These are phyloP conservation scores for Oidiodendron maius DNA, from an alignment of 495 filamentous ascomycete genomes.

Conservation along the genomic window DNA sequence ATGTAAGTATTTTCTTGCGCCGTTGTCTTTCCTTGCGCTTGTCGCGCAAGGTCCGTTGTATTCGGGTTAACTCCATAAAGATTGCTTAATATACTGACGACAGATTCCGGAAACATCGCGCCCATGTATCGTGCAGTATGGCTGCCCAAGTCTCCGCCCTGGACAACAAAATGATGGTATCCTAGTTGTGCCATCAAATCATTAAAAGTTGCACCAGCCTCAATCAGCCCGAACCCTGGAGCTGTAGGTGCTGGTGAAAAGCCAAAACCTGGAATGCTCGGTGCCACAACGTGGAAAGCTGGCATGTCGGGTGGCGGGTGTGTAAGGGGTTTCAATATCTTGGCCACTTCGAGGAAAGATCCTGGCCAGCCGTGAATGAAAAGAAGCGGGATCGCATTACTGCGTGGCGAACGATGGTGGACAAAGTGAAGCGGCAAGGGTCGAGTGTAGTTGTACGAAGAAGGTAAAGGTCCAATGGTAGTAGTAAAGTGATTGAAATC, in stretches of 20 bases:
- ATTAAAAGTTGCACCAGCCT: conserved; percentile 15
- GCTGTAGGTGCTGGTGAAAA: conserved; percentile 33
- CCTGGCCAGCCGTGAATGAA: conserved; percentile 52
- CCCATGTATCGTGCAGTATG: conserved; percentile 23
- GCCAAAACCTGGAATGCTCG: conserved; percentile 62
- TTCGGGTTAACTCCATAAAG: neutral
- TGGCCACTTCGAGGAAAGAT: conserved; percentile 55
- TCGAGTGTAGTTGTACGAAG: neutral
- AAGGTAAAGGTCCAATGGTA: neutral
- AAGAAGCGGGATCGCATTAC: conserved; percentile 47
- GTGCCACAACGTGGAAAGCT: conserved; percentile 59
- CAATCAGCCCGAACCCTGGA: conserved; percentile 19
- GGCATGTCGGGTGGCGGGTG: conserved; percentile 31
- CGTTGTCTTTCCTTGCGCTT: neutral
- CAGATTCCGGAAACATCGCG: conserved; percentile 19
- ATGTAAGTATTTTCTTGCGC: neutral
- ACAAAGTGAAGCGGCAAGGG: conserved; percentile 34
- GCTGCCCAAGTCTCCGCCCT: conserved; percentile 26
- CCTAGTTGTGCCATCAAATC: conserved; percentile 23
- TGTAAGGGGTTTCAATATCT: conserved; percentile 51
- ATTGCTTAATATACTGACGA: conserved; percentile 19
- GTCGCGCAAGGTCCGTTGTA: neutral
- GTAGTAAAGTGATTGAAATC: neutral
- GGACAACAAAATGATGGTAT: conserved; percentile 25
- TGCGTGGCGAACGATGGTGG: conserved; percentile 41